Percentiles rank a stretch among this genome's conserved stretches.
Conservation (phyloP, 2,329 filamentous ascomycete genomes). For the Pseudocercospora ulei region DNA sequence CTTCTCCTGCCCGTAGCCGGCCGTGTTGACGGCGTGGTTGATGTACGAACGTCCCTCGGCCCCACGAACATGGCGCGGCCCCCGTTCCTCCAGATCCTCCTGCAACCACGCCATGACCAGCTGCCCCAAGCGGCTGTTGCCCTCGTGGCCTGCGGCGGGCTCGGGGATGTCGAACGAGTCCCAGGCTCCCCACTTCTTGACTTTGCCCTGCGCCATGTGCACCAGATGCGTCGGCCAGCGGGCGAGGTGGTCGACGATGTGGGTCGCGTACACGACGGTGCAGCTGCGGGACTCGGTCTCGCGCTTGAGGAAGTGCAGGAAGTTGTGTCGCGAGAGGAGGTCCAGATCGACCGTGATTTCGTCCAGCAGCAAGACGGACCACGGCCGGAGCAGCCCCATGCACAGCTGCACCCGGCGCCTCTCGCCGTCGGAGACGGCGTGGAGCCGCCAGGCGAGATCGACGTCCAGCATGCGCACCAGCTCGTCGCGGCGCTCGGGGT, state of each 20-base stretch:
- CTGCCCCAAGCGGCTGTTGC: constrained; percentile 78
- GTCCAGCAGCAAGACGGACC: constrained; percentile 82
- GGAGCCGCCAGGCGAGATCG: constrained; percentile 87
- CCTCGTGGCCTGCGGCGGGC: constrained; percentile 43
- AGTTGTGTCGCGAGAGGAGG: constrained; percentile 71
- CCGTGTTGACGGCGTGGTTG: constrained; percentile 47
- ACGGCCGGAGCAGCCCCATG: constrained; percentile 87
- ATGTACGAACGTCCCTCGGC: constrained; percentile 58
- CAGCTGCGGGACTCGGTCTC: constrained; percentile 76
- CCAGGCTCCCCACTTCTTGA: constrained; percentile 76
- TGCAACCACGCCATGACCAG: constrained; percentile 80
- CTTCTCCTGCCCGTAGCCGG: constrained; percentile 55
- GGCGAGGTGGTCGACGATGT: constrained; percentile 90
- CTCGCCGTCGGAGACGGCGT: constrained; percentile 89
- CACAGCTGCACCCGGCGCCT: constrained; percentile 82
- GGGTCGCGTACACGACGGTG: constrained; percentile 94
- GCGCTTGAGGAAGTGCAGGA: constrained; percentile 71
- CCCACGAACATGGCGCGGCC: constrained; percentile 56
- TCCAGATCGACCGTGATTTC: constrained; percentile 97
- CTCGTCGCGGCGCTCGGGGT: constrained; percentile 72
- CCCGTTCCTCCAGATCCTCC: constrained; percentile 66
- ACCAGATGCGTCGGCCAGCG: constrained; percentile 92
- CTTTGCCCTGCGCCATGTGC: constrained; percentile 82
- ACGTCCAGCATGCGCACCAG: constrained; percentile 82
- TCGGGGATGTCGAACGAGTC: constrained; percentile 56